Evolutionary conservation across 2,329 filamentous ascomycete species (phyloP), one percentile per base, ranked within the genome.

Genomic region (Clonostachys rhizophaga): DNA sequence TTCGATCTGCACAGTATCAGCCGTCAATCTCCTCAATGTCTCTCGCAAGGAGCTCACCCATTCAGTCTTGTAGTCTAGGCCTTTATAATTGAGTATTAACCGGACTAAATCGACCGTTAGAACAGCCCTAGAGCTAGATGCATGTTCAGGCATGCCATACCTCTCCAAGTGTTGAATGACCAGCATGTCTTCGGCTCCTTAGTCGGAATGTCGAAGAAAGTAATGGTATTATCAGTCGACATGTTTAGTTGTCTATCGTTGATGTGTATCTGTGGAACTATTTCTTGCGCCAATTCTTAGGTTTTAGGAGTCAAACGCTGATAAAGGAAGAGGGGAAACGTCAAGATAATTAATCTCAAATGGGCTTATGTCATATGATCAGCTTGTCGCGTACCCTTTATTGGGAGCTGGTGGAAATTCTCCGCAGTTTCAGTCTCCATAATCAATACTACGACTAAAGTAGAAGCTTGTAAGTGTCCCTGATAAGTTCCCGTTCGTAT

Each of bases 161-260:
- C 77, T 61, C 83, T 86, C 82, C 81, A 86, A 3, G 81, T 76
- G 56, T 86, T 87, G 36, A 76, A 64, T 2, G 80, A 82, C 83
- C 84, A 86, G 44, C 68, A 58, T 18, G 58, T 65, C 49, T 66
- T 59, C 14, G 66, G 69, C n/a, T 61, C 64, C 57, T 68, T 74
- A 60, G 68, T 78, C 6, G 81, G 77, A 3, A 86, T 58, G 58
- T 86, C 83, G 55, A 78, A 84, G 3, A 86, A 59, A n/a, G 75
- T 66, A 40, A 83, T 64, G 45, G 66, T 57, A 30, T 54, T 48
- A 20, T 55, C 43, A 33, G 55, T 43, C 60, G 62, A 62, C 34
- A n/a, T 48, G n/a, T 36, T 14, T 40, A 34, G 33, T 40, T 12
- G 34, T 16, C 40, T 40, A 37, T 20, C 36, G 35, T 40, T 13